phyloP scores from a whole-genome alignment of 441 rosid genomes.

The Euphorbia celastroides region DNA sequence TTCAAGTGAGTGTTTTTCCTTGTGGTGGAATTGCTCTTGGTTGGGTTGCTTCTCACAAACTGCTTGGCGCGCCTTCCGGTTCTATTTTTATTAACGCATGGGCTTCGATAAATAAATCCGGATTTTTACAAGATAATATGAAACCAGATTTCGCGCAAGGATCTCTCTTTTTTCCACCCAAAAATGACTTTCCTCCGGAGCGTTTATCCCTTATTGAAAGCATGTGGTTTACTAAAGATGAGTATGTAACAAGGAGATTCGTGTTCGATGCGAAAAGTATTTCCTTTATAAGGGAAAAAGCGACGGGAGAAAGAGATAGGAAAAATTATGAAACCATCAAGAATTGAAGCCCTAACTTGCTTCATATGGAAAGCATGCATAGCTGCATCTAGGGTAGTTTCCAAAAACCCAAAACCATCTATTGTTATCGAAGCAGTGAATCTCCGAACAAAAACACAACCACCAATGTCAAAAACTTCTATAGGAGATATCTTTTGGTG shows the following conservation, averaged over 20 bases:
- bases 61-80: slow-evolving; percentile 12
- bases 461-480: slow-evolving; percentile 12
- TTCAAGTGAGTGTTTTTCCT: slow-evolving; percentile 10
- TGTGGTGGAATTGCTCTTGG: slow-evolving; percentile 24
- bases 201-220: slow-evolving; percentile 16
- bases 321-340: neutral
- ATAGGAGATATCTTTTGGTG: slow-evolving; percentile 18
- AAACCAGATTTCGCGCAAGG: slow-evolving; percentile 1
- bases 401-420: slow-evolving; percentile 12
- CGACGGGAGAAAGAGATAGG: neutral
- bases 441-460: slow-evolving; percentile 12
- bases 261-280: slow-evolving; percentile 13
- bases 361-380: slow-evolving; percentile 22
- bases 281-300: neutral
- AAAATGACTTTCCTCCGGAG: slow-evolving; percentile 4
- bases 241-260: slow-evolving; percentile 20
- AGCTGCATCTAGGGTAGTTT: slow-evolving; percentile 10
- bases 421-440: slow-evolving; percentile 11
- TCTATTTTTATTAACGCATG: neutral
- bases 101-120: slow-evolving; percentile 5
- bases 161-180: slow-evolving; percentile 14
- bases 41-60: slow-evolving; percentile 11
- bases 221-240: slow-evolving; percentile 16
- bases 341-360: slow-evolving; percentile 18
- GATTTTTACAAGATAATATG: neutral